Evolutionary conservation across 148 eudicot species (phyloP).

Genomic region (Persicaria maculosa): DNA sequence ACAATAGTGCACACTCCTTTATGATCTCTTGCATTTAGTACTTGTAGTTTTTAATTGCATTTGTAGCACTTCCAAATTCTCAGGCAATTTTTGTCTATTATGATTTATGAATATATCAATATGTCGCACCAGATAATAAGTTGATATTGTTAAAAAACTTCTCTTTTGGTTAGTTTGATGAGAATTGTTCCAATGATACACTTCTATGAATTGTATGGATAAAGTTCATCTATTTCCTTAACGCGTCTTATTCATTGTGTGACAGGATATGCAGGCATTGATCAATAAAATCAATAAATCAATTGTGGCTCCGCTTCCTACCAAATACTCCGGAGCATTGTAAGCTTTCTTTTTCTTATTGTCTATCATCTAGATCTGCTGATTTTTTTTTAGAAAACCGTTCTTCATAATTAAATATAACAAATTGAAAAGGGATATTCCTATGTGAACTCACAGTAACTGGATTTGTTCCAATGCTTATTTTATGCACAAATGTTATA

Average conservation of each 20-base stretch:
- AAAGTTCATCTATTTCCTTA: neutral
- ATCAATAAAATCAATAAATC: constrained; percentile 90
- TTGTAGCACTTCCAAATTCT: neutral
- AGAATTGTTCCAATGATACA: neutral
- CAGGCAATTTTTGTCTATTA: constrained; percentile 5
- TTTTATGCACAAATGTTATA: neutral
- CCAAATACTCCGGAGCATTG: constrained; percentile 81
- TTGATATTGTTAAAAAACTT: neutral
- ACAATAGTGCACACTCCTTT: neutral
- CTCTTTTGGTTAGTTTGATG: neutral
- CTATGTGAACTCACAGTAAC: neutral
- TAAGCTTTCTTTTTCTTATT: constrained; percentile 32
- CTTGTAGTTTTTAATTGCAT: neutral
- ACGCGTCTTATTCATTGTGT: constrained; percentile 9
- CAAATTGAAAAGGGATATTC: neutral
- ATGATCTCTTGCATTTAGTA: neutral
- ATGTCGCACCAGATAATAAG: neutral
- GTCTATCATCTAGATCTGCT: neutral
- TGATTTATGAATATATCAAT: neutral
- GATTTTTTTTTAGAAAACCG: neutral
- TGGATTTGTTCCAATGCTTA: neutral
- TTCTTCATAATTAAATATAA: neutral
- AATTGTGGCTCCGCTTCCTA: constrained; percentile 87
- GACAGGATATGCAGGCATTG: constrained; percentile 95
- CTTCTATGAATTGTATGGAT: neutral